Percentiles rank a stretch among this genome's conserved stretches.
These are phyloP conservation scores for Xylaria longipes DNA, from an alignment of 495 filamentous ascomycete species.

Conservation along the genomic window DNA sequence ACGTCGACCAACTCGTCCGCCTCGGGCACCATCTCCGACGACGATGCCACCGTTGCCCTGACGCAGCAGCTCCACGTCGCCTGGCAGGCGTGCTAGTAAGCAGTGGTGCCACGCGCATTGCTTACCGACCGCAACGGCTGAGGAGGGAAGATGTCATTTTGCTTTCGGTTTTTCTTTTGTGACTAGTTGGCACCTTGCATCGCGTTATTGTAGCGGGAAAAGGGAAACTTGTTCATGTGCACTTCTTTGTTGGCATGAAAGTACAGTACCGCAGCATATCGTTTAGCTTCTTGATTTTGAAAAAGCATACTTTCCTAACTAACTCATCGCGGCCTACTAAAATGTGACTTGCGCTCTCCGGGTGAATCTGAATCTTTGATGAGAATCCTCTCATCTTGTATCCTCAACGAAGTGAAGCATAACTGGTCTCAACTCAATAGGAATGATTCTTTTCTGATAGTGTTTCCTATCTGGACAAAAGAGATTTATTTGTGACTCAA, in stretches of 20 bases:
- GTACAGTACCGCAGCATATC: conserved; percentile 8
- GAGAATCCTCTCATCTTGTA: not conserved
- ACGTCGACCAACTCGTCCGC: conserved; percentile 52
- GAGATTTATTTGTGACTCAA: not conserved
- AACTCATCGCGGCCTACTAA: not conserved
- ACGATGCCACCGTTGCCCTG: conserved; percentile 63
- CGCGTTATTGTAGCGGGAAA: conserved; percentile 5
- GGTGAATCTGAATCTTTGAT: not conserved
- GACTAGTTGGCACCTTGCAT: not conserved
- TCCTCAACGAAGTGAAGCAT: not conserved
- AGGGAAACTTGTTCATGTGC: conserved; percentile 2
- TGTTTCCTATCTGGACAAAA: not conserved
- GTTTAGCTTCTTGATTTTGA: conserved; percentile 5
- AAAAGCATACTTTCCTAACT: conserved; percentile 15
- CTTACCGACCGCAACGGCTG: not conserved
- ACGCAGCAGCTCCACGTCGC: conserved; percentile 61
- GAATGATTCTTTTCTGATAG: not conserved
- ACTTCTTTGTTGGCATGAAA: conserved; percentile 20
- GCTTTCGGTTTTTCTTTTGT: not conserved
- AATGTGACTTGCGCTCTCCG: not conserved
- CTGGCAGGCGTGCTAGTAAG: conserved; percentile 54
- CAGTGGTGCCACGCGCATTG: not conserved
- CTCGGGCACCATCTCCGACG: conserved; percentile 57
- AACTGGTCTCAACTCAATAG: not conserved
- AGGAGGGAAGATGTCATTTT: not conserved